phyloP scores from a whole-genome alignment of 2,329 filamentous ascomycete genomes.

The Coniochaeta prunicola region DNA sequence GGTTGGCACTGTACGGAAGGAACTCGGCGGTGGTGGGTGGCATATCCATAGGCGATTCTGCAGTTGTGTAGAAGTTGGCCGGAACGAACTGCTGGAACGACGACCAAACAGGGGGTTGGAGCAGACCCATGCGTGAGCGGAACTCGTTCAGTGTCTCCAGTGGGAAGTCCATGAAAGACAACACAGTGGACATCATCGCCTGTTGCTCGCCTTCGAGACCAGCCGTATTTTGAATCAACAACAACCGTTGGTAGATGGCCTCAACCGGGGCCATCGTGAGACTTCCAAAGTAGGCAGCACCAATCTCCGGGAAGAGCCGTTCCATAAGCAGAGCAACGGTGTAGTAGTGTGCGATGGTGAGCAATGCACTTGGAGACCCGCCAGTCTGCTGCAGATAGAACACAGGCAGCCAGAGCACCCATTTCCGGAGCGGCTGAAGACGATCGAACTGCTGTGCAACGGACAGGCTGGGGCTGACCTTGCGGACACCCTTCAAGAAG shows the following conservation, averaged over 20 bases:
- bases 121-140: slow-evolving; percentile 61
- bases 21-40: slow-evolving; percentile 34
- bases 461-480: slow-evolving; percentile 61
- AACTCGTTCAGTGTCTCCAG: slow-evolving; percentile 64
- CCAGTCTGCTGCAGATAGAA: slow-evolving; percentile 71
- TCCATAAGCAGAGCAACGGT: slow-evolving; percentile 82
- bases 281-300: slow-evolving; percentile 78
- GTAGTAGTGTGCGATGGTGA: slow-evolving; percentile 88
- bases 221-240: slow-evolving; percentile 30
- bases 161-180: slow-evolving; percentile 65
- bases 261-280: slow-evolving; percentile 76
- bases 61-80: slow-evolving; percentile 39
- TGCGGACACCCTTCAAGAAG: slow-evolving; percentile 66
- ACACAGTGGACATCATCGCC: slow-evolving; percentile 24
- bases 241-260: slow-evolving; percentile 63
- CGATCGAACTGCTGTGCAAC: slow-evolving; percentile 85
- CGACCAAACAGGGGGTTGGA: slow-evolving; percentile 48
- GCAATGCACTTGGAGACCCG: slow-evolving; percentile 67
- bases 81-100: slow-evolving; percentile 54
- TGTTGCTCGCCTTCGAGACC: slow-evolving; percentile 28
- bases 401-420: slow-evolving; percentile 94
- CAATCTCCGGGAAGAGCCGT: slow-evolving; percentile 85
- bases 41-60: slow-evolving; percentile 28
- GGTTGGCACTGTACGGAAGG: slow-evolving; percentile 45
- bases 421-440: slow-evolving; percentile 78